phyloP scores from a whole-genome alignment of 108 stramenopile genomes.

The Cyclotella kingstonii region DNA sequence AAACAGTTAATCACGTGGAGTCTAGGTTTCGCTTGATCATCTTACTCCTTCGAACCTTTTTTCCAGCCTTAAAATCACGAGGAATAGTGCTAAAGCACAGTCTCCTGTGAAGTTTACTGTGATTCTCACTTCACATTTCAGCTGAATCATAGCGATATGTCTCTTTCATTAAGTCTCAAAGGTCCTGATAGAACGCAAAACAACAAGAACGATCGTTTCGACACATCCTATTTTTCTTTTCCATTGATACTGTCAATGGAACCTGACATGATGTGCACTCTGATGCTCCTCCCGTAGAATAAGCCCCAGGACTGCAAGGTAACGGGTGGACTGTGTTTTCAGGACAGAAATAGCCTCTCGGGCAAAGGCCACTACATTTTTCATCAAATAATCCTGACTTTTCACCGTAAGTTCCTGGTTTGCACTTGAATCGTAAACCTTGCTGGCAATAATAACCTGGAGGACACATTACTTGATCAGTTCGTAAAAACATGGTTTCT shows the following conservation, averaged over 20 bases:
- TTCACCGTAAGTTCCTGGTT: constrained; percentile 28
- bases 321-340: constrained; percentile 25
- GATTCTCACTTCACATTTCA: too few relatives aligned
- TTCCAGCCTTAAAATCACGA: too few relatives aligned
- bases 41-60: too few relatives aligned
- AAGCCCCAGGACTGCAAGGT: constrained; percentile 34
- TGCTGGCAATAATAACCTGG: constrained; percentile 25
- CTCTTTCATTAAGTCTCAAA: constrained; percentile 11
- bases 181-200: constrained; percentile 29
- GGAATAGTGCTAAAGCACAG: background rate
- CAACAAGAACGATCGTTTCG: constrained; percentile 38
- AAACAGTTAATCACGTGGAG: too few relatives aligned
- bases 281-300: constrained; percentile 39
- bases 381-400: constrained; percentile 3
- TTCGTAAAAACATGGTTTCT: constrained; percentile 4
- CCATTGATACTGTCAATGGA: constrained; percentile 22
- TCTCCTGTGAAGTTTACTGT: background rate
- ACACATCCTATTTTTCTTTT: constrained; percentile 36
- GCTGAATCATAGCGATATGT: too few relatives aligned
- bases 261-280: constrained; percentile 43
- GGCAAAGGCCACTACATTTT: constrained; percentile 28
- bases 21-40: too few relatives aligned
- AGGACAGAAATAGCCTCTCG: constrained; percentile 36
- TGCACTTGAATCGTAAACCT: constrained; percentile 16
- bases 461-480: constrained; percentile 29